Conservation (phyloP, 2,329 filamentous ascomycete species). For the Shiraia bambusicola region DNA sequence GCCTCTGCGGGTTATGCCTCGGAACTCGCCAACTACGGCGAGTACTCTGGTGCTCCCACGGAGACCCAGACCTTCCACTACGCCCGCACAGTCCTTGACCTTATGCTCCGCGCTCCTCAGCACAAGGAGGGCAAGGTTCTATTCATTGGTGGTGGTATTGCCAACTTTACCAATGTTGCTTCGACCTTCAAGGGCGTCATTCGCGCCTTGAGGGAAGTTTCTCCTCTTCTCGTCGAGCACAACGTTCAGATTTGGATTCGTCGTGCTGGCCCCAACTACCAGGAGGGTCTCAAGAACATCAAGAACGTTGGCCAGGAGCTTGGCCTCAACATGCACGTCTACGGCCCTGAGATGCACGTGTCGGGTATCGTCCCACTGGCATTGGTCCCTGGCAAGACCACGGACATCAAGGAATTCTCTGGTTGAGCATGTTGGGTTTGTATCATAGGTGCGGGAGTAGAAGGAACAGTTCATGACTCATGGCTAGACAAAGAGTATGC, state of each 20-base stretch:
- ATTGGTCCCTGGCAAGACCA: slow-evolving; percentile 63
- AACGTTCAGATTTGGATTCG: slow-evolving; percentile 97
- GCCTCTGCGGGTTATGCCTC: slow-evolving; percentile 92
- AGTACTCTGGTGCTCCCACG: slow-evolving; percentile 98
- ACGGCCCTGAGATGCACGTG: slow-evolving; percentile 80
- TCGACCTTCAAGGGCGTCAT: slow-evolving; percentile 99
- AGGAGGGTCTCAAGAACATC: slow-evolving; percentile 99
- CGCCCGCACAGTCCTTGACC: slow-evolving; percentile 91
- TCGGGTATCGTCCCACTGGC: slow-evolving; percentile 95
- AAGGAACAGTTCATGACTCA: slow-evolving; percentile 25
- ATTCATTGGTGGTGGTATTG: slow-evolving; percentile 99
- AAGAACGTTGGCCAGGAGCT: slow-evolving; percentile 94
- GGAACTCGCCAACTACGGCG: slow-evolving; percentile 98
- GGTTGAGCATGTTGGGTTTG: slow-evolving; percentile 43
- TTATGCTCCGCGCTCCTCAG: slow-evolving; percentile 90
- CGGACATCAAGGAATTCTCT: slow-evolving; percentile 63
- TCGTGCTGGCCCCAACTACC: slow-evolving; percentile 93
- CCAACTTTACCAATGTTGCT: slow-evolving; percentile 99
- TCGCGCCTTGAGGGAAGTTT: slow-evolving; percentile 87
- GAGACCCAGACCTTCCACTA: slow-evolving; percentile 99
- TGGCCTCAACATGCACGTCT: slow-evolving; percentile 91
- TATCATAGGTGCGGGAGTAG: slow-evolving; percentile 28
- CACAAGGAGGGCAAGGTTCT: slow-evolving; percentile 93
- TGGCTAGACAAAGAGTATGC: slow-evolving; percentile 37
- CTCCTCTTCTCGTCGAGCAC: slow-evolving; percentile 85